Conservation (phyloP, 768 basidiomycete species). For the Collybiopsis confluens region DNA sequence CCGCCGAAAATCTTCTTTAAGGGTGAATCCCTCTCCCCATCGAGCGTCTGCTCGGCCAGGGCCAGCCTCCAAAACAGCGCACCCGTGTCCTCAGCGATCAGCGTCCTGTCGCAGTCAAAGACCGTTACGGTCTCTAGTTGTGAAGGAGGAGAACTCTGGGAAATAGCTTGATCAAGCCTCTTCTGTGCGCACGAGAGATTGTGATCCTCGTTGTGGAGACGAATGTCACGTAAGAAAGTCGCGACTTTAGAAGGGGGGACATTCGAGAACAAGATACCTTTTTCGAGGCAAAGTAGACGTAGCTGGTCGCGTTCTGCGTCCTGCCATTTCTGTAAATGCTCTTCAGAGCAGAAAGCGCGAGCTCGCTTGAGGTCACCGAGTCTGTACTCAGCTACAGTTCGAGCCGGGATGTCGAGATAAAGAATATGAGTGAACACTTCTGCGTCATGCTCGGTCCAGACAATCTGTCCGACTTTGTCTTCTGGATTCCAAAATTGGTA, state of each 20-base stretch:
- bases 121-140: slow-evolving; percentile 13
- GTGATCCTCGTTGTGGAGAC: slow-evolving; percentile 9
- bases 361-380: slow-evolving; percentile 11
- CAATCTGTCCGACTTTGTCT: slow-evolving; percentile 11
- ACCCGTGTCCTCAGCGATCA: slow-evolving; percentile 18
- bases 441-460: slow-evolving; percentile 16
- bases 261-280: slow-evolving; percentile 16
- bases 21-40: slow-evolving; percentile 8
- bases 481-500: slow-evolving; percentile 18
- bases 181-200: slow-evolving; percentile 14
- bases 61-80: slow-evolving; percentile 16
- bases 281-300: slow-evolving; percentile 17
- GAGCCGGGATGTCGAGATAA: slow-evolving; percentile 16
- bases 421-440: slow-evolving; percentile 17
- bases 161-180: slow-evolving; percentile 14
- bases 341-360: slow-evolving; percentile 13
- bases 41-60: neutral
- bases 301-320: slow-evolving; percentile 14
- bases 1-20: slow-evolving; percentile 17
- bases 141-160: neutral
- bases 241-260: slow-evolving; percentile 11
- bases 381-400: slow-evolving; percentile 14
- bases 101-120: slow-evolving; percentile 20
- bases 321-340: slow-evolving; percentile 19
- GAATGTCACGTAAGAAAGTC: slow-evolving; percentile 13